Percentiles rank a stretch among this genome's conserved stretches.
phyloP scores from a whole-genome alignment of 1,284 basidiomycete species.

The Ceratobasidium sp. region DNA sequence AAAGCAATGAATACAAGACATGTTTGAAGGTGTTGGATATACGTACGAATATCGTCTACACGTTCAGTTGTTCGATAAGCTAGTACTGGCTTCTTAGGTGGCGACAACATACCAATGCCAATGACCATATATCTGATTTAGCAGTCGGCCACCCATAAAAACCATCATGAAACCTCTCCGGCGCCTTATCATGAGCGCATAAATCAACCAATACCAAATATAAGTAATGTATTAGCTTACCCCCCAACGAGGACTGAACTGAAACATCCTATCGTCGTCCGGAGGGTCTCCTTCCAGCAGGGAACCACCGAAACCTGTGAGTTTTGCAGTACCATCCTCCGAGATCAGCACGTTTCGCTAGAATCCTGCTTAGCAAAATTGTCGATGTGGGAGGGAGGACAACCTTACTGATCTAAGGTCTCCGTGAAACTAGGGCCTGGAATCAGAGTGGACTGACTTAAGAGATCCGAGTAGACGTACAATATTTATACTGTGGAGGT shows the following conservation, averaged over 20 bases:
- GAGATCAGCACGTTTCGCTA: slow-evolving; percentile 28
- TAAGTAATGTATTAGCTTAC: neutral
- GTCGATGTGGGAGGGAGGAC: no score
- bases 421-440: slow-evolving; percentile 16
- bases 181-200: neutral
- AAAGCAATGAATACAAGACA: no score
- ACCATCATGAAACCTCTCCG: slow-evolving; percentile 15
- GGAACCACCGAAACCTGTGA: slow-evolving; percentile 25
- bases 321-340: neutral
- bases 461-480: slow-evolving; percentile 2
- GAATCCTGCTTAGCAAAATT: neutral
- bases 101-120: slow-evolving; percentile 17
- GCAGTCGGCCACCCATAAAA: neutral
- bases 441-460: neutral
- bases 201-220: neutral
- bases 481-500: slow-evolving; percentile 13
- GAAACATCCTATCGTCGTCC: neutral
- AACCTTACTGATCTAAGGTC: slow-evolving; percentile 26
- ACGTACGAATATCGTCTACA: slow-evolving; percentile 13
- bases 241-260: slow-evolving; percentile 25
- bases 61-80: neutral
- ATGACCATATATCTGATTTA: slow-evolving; percentile 32
- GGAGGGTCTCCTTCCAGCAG: slow-evolving; percentile 7
- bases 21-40: no score
- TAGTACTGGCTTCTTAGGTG: neutral